Evolutionary conservation across 768 basidiomycete genomes (phyloP), one percentile per base, ranked within the genome.

Genomic region (Pseudohyphozyma bogoriensis): DNA sequence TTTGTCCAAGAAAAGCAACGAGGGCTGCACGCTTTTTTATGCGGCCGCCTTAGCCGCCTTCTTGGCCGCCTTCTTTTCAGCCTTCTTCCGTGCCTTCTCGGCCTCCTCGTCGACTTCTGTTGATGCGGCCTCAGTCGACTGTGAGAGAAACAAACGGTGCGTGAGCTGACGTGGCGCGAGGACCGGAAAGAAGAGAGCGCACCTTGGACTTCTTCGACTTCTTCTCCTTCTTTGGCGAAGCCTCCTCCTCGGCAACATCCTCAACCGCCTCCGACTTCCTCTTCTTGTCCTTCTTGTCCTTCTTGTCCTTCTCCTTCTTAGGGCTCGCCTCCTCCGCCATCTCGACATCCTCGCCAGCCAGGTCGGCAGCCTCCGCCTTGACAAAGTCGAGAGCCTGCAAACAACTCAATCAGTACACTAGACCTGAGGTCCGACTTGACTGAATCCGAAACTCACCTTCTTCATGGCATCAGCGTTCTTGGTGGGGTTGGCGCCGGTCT

Each of bases 401-500:
- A 4, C 7, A 4, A 3, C 33, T n/a, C 20, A 36, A 36, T 24
- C 2, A n/a, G 31, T 8, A 3, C 9, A 8, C 10, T 16, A 6
- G 12, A 12, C 35, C 28, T 11, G 15, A 52, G 51, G 33, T 32
- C 13, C 8, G 51, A 3, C 24, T 24, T 8, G 32, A 35, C 11
- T 29, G 9, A 31, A 33, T 29, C 29, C 18, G 8, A 33, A 50
- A 22, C 50, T 20, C 24, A 52, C 51, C 39, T 54, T 54, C 29
- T 39, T 28, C 65, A 66, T 66, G 28, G 55, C 64, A 35, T 59
- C 64, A 32, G 58, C 55, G 51, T 66, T 66, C 58, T 55, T 97
- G 31, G 82, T 81, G 26, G 92, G 92, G 12, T 90, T 82, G 11
- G 80, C 81, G 9, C 93, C 93, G 0, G 83, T 86, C 74, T 93